Evolutionary conservation across 805 yeast species (phyloP), one percentile per base, ranked within the genome.

Genomic region (Sugiyamaella marilandica): DNA sequence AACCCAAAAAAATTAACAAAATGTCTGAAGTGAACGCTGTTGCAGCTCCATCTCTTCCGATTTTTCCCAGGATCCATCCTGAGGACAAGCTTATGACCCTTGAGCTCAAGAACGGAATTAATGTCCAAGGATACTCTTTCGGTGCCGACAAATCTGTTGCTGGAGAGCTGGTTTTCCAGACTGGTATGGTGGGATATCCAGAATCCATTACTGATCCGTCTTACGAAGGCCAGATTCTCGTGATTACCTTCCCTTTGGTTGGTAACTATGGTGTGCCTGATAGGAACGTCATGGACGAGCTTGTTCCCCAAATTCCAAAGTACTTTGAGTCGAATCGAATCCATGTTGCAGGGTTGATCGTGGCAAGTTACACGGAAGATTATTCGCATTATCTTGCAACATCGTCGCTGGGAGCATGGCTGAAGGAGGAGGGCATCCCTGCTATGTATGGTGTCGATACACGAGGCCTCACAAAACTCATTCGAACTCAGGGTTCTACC

Each of bases 181-280:
- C 99, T 58, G 98, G 99, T 77, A 91, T 94, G 97, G 98, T 94
- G 62, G 99, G 99, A 57, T 94, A 94, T 71, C 99, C 98, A 41
- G 99, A 94, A 73, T 84, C 97, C 50, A 82, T 94, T 71, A 90
- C 99, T 39, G 99, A 94, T 73, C 99, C 99, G 56, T 94, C 98
- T 44, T 94, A 94, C 73, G 91, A 87, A 68, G 99, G 99, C 59
- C 99, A 94, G 74, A 92, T 94, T 66, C 66, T 94, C 69, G 97
- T 94, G 59, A 87, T 94, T 72, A 94, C 99, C 51, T 94, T 84
- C 71, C 99, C 99, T 26, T 78, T 94, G 64, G 96, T 94, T 49
- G 99, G 99, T 70, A 94, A 94, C 77, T 94, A 94, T 72, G 99
- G 99, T 82, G 99, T 94, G 52, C 99, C 99, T 57, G 96, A 89